Conservation (phyloP, 2,329 filamentous ascomycete species). For the Calonectria montana region DNA sequence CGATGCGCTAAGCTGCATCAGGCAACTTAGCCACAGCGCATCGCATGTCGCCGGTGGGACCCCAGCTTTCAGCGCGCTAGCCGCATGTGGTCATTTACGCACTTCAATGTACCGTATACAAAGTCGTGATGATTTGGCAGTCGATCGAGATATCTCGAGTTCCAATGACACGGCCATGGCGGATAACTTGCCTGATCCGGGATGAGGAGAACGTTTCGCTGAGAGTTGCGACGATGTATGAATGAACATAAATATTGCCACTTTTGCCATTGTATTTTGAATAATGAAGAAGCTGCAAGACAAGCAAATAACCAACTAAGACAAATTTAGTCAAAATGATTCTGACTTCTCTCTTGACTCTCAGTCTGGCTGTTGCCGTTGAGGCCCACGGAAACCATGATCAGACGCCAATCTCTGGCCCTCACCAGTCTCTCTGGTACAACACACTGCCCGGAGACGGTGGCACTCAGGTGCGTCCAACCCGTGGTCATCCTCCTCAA, state of each 20-base stretch:
- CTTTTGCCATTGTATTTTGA: not conserved
- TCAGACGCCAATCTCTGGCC: slow-evolving; percentile 73
- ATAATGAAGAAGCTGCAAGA: not conserved
- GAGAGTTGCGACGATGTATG: not conserved
- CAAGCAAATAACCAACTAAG: not conserved
- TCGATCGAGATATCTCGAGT: not conserved
- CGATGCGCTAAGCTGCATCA: slow-evolving; percentile 16
- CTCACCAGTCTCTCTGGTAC: slow-evolving; percentile 83
- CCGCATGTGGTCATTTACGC: slow-evolving; percentile 34
- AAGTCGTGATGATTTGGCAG: not conserved
- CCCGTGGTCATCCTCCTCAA: not conserved
- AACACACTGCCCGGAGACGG: slow-evolving; percentile 85
- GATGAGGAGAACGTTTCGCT: not conserved
- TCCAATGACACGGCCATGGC: not conserved
- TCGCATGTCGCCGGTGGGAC: slow-evolving; percentile 9
- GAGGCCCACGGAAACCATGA: slow-evolving; percentile 71
- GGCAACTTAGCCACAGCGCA: slow-evolving; percentile 42
- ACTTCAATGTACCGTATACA: slow-evolving; percentile 13
- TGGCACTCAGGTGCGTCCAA: slow-evolving; percentile 74
- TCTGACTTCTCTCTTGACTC: slow-evolving; percentile 43
- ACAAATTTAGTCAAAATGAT: slow-evolving; percentile 39
- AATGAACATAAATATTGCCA: slow-evolving; percentile 11
- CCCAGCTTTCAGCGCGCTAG: slow-evolving; percentile 25
- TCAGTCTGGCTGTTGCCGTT: slow-evolving; percentile 56
- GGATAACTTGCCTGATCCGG: not conserved